A percentile compares a stretch with the other conserved stretches of the same genome.
Evolutionary conservation across 768 basidiomycete species (phyloP).

Genomic region (Melanogaster broomeanus): DNA sequence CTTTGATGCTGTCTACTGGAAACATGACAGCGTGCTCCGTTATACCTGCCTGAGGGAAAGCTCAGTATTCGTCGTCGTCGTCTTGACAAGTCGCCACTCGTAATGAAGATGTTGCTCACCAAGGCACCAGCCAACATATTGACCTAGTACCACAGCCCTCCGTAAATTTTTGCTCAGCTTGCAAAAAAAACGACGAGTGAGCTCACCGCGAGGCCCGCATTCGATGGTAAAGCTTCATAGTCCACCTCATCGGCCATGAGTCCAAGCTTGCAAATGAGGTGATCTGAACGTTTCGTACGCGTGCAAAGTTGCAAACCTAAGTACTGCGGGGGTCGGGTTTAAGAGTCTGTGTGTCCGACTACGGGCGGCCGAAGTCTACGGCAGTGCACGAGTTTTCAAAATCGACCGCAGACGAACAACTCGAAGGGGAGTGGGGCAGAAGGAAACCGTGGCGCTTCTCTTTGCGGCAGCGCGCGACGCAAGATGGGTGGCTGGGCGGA

Average conservation of each 20-base stretch:
- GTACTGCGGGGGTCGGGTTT: not conserved
- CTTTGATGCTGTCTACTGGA: slow-evolving; percentile 98
- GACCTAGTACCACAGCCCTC: slow-evolving; percentile 50
- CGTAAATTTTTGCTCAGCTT: slow-evolving; percentile 14
- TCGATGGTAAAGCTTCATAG: slow-evolving; percentile 69
- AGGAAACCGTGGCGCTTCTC: no score
- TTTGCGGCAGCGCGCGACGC: not conserved
- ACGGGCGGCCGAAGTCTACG: not conserved
- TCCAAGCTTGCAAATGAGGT: slow-evolving; percentile 10
- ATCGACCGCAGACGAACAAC: not conserved
- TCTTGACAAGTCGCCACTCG: not conserved
- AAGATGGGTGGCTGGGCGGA: not conserved
- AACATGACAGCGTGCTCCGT: slow-evolving; percentile 99
- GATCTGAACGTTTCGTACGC: slow-evolving; percentile 3
- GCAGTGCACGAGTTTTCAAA: not conserved
- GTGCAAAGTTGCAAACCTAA: slow-evolving; percentile 4
- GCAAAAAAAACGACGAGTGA: slow-evolving; percentile 2
- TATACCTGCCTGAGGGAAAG: slow-evolving; percentile 84
- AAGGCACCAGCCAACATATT: slow-evolving; percentile 98
- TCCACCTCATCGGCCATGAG: slow-evolving; percentile 51
- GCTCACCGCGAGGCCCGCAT: slow-evolving; percentile 73
- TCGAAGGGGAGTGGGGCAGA: not conserved
- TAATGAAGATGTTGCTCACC: slow-evolving; percentile 52
- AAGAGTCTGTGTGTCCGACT: not conserved
- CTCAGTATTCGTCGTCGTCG: slow-evolving; percentile 13